Conservation (phyloP, 1,284 basidiomycete genomes). For the Exobasidium cylindrosporum region DNA sequence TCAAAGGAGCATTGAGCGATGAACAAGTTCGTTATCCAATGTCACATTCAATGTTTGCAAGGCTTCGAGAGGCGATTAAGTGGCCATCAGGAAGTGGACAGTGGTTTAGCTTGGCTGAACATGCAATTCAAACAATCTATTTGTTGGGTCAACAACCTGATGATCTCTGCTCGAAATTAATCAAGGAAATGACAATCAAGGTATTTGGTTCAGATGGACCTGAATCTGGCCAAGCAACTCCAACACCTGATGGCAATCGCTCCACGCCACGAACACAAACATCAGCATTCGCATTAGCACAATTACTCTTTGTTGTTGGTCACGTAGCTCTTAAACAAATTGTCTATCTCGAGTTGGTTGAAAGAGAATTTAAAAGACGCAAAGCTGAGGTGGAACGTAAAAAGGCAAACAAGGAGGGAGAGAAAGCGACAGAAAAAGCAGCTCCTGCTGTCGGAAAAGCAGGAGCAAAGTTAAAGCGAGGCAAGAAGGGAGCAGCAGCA, state of each 20-base stretch:
- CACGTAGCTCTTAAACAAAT: conserved; percentile 97
- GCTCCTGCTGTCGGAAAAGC: conserved; percentile 47
- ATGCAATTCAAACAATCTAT: conserved; percentile 94
- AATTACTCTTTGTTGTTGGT: conserved; percentile 88
- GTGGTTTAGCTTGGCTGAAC: conserved; percentile 87
- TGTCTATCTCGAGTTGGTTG: conserved; percentile 92
- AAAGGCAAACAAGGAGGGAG: neutral
- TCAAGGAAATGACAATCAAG: conserved; percentile 73
- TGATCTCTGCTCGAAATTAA: conserved; percentile 72
- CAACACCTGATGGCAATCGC: neutral
- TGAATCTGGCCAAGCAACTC: neutral
- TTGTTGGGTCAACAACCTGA: conserved; percentile 91
- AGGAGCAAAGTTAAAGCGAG: conserved; percentile 43
- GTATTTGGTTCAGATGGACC: conserved; percentile 63
- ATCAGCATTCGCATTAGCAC: conserved; percentile 75
- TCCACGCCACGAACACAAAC: neutral
- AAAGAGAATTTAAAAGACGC: conserved; percentile 91
- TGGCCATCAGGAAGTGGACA: conserved; percentile 27
- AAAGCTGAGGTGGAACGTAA: conserved; percentile 75
- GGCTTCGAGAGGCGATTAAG: conserved; percentile 70
- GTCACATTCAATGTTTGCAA: conserved; percentile 80
- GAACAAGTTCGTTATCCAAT: conserved; percentile 83
- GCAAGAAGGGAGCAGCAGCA: conserved; percentile 60
- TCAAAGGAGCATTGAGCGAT: conserved; percentile 79
- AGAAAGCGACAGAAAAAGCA: neutral